Percentiles rank a stretch among this genome's conserved stretches.
phyloP scores from a whole-genome alignment of 352 stramenopile genomes.

The Globisporangium spiculum region DNA sequence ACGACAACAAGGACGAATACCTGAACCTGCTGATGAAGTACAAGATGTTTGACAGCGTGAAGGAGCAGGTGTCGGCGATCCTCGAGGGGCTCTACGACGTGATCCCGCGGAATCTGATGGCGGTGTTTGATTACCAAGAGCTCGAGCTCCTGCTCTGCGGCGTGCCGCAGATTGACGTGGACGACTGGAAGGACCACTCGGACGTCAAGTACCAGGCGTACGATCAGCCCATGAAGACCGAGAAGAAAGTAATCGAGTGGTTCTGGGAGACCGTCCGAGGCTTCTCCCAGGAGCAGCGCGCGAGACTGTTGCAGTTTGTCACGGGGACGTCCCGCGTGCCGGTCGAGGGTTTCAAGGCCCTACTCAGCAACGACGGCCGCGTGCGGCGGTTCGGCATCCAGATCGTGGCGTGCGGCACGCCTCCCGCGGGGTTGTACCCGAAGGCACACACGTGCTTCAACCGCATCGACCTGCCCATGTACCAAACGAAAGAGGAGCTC shows the following conservation, averaged over 20 bases:
- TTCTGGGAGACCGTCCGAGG: conserved; percentile 85
- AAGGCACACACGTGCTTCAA: conserved; percentile 90
- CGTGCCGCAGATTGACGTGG: conserved; percentile 86
- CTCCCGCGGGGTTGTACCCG: conserved; percentile 69
- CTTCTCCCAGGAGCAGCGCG: conserved; percentile 85
- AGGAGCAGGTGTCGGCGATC: conserved; percentile 89
- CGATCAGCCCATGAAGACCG: conserved; percentile 50
- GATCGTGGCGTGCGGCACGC: conserved; percentile 80
- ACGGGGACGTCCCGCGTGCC: conserved; percentile 89
- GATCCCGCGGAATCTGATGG: conserved; percentile 83
- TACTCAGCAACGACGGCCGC: conserved; percentile 74
- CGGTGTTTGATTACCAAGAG: conserved; percentile 94
- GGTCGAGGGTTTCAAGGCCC: conserved; percentile 93
- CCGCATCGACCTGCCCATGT: conserved; percentile 81
- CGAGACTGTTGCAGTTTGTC: conserved; percentile 89
- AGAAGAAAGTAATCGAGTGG: conserved; percentile 82
- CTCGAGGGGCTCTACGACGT: conserved; percentile 91
- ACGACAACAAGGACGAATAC: conserved; percentile 95
- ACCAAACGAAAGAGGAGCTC: conserved; percentile 76
- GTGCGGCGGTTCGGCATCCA: conserved; percentile 97
- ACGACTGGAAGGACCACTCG: conserved; percentile 86
- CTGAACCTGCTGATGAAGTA: conserved; percentile 93
- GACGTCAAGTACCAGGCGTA: conserved; percentile 75
- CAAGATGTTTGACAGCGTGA: conserved; percentile 91
- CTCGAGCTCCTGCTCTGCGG: conserved; percentile 94